Base-by-base conservation (phyloP, 352 stramenopile genomes). In the Globisporangium heterothallicum region DNA sequence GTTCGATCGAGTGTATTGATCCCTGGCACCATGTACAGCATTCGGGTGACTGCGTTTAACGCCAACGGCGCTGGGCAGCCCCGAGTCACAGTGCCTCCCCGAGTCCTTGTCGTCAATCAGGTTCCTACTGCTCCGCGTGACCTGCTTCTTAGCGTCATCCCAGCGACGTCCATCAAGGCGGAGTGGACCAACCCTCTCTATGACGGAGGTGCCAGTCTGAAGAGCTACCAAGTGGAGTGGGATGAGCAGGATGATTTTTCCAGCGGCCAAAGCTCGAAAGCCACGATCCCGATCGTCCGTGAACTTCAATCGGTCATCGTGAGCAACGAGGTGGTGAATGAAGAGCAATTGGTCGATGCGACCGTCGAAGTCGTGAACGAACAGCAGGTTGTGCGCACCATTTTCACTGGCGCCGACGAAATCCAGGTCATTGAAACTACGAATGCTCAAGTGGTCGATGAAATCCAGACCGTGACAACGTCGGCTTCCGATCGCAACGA, bases 281-380 rank as follows among this genome's bases (percentile, higher is more conserved):
- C 78, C 2, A 83, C 73, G 27, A 73, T 95, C 34, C 85, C 87
- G 2, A 88, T 97, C 35, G 70, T 97, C 34, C 90, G 85, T 42
- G 94, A 98, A 56, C 81, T 97, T 29, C 89, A 98, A 52, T 74
- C 76, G 2, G 30, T 98, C 14, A 68, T 81, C 12, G 53, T 98
- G 4, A 75, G 74, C 22, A 83, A 62, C 16, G 70, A 86, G 19
- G 78, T 97, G 7, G 69, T 96, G 6, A 91, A 95, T 40, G 96
- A 98, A 68, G 86, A 97, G 43, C 95, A 99, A 56, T 87, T 86
- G 42, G 84, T 99, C 6, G 77, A 95, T 57, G 92, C 87, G 0
- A 97, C 90, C 0, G 88, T 97, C 8, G 74, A 94, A 49, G 95
- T 99, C 9, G 94, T 78, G 12, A 99, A 99, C 62, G 96, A 99